Percentiles rank a stretch among this genome's conserved stretches.
Conservation (phyloP, 73 alveolate species). For the Uronychia binucleata region DNA sequence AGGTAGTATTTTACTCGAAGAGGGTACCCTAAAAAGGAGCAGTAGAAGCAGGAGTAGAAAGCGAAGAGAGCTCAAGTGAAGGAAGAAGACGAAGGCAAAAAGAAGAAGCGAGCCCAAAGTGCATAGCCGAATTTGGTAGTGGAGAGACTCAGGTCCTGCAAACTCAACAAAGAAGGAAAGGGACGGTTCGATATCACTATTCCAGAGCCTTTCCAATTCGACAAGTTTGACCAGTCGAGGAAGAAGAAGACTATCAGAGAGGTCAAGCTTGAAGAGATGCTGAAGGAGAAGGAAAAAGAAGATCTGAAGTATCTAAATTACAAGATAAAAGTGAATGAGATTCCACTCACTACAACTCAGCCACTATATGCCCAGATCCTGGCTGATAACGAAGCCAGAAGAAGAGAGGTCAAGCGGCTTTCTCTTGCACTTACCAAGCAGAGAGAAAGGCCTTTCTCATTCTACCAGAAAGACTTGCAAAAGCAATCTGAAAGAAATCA, state of each 20-base stretch:
- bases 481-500: slow-evolving; percentile 18
- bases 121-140: background rate
- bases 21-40: background rate
- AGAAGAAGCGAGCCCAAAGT: slow-evolving; percentile 5
- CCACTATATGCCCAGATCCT: slow-evolving; percentile 63
- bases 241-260: slow-evolving; percentile 61
- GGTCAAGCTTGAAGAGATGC: slow-evolving; percentile 66
- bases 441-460: slow-evolving; percentile 75
- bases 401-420: slow-evolving; percentile 61
- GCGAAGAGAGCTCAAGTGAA: slow-evolving; percentile 7
- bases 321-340: slow-evolving; percentile 66
- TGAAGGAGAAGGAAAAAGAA: slow-evolving; percentile 56
- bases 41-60: slow-evolving; percentile 3
- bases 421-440: slow-evolving; percentile 68
- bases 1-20: background rate
- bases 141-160: slow-evolving; percentile 10
- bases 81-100: slow-evolving; percentile 18
- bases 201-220: slow-evolving; percentile 77
- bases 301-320: slow-evolving; percentile 20
- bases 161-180: slow-evolving; percentile 28
- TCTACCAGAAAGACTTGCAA: slow-evolving; percentile 64
- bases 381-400: slow-evolving; percentile 64
- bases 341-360: slow-evolving; percentile 66
- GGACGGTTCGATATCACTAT: slow-evolving; percentile 63
- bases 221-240: slow-evolving; percentile 35